Conservation (phyloP, 441 rosid species). For the Viola pubescens region DNA sequence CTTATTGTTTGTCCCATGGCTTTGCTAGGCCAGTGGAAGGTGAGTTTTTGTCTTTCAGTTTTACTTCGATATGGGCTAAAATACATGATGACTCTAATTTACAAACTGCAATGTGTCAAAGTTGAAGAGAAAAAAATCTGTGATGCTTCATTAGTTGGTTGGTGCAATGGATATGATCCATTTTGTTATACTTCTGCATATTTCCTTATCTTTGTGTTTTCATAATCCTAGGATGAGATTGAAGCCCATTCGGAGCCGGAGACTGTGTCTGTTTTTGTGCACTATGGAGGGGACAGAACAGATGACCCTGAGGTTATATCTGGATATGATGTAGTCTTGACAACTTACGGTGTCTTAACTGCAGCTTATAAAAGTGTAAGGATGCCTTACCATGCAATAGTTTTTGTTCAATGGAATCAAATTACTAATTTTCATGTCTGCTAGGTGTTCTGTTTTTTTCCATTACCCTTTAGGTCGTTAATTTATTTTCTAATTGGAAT, state of each 20-base stretch:
- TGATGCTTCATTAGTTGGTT: constrained; percentile 2
- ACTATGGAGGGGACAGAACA: constrained; percentile 60
- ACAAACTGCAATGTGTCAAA: not conserved
- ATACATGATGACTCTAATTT: not conserved
- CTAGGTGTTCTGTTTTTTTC: not conserved
- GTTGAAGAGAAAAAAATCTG: not conserved
- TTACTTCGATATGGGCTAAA: not conserved
- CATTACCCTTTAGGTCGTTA: not conserved
- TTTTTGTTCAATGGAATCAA: not conserved
- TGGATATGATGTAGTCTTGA: constrained; percentile 54
- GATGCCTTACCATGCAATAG: not conserved
- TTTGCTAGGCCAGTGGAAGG: constrained; percentile 70
- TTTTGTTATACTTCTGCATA: not conserved
- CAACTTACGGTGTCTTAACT: constrained; percentile 59
- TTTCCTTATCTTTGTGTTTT: constrained; percentile 7
- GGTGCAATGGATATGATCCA: not conserved
- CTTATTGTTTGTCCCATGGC: constrained; percentile 79
- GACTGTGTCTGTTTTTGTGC: constrained; percentile 44
- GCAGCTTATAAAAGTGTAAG: constrained; percentile 56
- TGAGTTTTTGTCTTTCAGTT: constrained; percentile 13
- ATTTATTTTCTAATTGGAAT: not conserved
- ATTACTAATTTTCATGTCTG: not conserved
- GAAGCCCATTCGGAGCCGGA: constrained; percentile 53
- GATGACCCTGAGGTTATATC: constrained; percentile 38
- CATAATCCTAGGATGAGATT: constrained; percentile 48